Conservation (phyloP, 164 flowering plant species). For the Stephania yunnanensis region DNA sequence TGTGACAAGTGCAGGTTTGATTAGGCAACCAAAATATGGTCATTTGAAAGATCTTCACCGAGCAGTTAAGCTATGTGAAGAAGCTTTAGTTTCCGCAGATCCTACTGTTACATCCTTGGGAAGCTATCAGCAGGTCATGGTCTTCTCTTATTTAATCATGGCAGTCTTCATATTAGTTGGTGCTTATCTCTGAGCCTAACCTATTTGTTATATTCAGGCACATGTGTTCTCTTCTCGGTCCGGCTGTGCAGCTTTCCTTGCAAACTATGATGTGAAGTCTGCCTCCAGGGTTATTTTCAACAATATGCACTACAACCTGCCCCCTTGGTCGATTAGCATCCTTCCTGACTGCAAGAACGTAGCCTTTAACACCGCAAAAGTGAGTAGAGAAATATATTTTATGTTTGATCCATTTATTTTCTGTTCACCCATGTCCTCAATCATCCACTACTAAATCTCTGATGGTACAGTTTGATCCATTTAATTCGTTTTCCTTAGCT, state of each 20-base stretch:
- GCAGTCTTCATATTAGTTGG: neutral
- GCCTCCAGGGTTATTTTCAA: constrained; percentile 62
- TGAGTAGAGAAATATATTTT: constrained; percentile 23
- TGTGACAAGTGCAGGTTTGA: constrained; percentile 47
- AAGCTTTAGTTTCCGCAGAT: constrained; percentile 74
- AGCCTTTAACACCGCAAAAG: constrained; percentile 87
- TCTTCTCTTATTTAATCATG: neutral
- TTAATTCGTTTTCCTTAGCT: too few relatives aligned
- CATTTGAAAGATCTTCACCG: constrained; percentile 85
- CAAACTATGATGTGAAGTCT: constrained; percentile 50
- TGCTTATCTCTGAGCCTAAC: neutral
- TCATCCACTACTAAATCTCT: neutral
- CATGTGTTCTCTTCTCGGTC: constrained; percentile 55
- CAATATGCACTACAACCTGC: constrained; percentile 64
- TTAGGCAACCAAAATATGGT: constrained; percentile 85
- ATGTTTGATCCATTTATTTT: neutral
- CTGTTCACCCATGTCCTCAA: neutral
- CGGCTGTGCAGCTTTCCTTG: constrained; percentile 82
- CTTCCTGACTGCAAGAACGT: constrained; percentile 88
- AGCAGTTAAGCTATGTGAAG: constrained; percentile 81
- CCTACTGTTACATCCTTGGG: constrained; percentile 67
- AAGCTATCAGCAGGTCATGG: constrained; percentile 50
- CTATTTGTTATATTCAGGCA: constrained; percentile 43
- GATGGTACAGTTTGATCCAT: neutral
- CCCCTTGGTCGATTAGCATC: constrained; percentile 97